Percentiles rank a stretch among this genome's conserved stretches.
These are phyloP conservation scores for Hymenotorrendiella dingleyae DNA, from an alignment of 2,329 filamentous ascomycete species.

Conservation along the genomic window DNA sequence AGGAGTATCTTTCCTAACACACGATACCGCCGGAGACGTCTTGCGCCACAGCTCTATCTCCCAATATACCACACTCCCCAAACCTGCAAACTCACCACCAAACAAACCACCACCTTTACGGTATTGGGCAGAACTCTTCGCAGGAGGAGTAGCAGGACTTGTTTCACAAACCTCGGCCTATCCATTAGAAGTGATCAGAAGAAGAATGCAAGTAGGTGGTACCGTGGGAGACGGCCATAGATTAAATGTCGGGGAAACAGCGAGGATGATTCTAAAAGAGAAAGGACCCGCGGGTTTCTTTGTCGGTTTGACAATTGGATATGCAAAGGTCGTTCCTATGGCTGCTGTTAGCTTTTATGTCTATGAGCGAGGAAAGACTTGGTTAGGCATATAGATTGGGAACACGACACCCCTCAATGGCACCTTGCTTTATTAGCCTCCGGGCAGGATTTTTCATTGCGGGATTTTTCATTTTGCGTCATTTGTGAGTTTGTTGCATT, in stretches of 20 bases:
- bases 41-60: conserved; percentile 65
- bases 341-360: conserved; percentile 64
- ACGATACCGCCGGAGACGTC: conserved; percentile 83
- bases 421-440: no score
- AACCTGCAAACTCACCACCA: conserved; percentile 45
- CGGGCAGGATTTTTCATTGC: no score
- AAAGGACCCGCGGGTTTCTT: conserved; percentile 79
- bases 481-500: no score
- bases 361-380: conserved; percentile 57
- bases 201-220: conserved; percentile 93
- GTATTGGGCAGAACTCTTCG: conserved; percentile 79
- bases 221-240: conserved; percentile 86
- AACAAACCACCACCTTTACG: conserved; percentile 67
- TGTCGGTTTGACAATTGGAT: conserved; percentile 88
- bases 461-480: no score
- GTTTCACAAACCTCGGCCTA: conserved; percentile 91
- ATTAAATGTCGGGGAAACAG: conserved; percentile 73
- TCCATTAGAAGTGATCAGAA: conserved; percentile 83
- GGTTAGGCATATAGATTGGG: conserved; percentile 57
- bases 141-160: conserved; percentile 80
- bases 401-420: no score
- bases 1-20: conserved; percentile 89
- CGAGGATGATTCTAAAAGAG: conserved; percentile 67
- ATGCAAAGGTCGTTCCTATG: conserved; percentile 91
- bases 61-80: conserved; percentile 68